Percentiles rank a stretch among this genome's conserved stretches.
Evolutionary conservation across 441 rosid species (phyloP).

Genomic region (Oxalis stricta): DNA sequence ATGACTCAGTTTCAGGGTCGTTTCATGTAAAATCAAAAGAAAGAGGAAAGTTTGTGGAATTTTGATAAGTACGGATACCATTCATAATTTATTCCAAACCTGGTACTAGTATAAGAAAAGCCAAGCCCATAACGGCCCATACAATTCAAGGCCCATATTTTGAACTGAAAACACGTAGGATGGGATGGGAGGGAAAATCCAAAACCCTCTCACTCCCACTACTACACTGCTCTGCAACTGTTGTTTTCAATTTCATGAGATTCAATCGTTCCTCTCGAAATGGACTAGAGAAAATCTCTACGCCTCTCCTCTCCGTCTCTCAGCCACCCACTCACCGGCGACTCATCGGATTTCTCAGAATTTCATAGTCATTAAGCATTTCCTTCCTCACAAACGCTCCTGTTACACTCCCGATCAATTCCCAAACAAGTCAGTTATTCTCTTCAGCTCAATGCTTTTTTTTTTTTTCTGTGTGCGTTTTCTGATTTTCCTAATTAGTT

Average conservation of each 20-base stretch:
- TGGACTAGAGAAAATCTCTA: constrained; percentile 24
- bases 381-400: constrained; percentile 42
- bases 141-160: background rate
- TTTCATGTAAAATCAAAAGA: no score
- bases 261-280: background rate
- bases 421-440: constrained; percentile 11
- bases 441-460: background rate
- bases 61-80: no score
- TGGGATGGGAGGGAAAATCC: constrained; percentile 1
- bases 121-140: no score
- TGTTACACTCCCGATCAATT: constrained; percentile 11
- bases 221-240: no score
- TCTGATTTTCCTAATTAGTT: background rate
- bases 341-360: constrained; percentile 34
- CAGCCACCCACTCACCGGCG: constrained; percentile 8
- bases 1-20: no score
- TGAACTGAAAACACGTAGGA: background rate
- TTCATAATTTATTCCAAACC: no score
- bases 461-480: background rate
- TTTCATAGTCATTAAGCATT: constrained; percentile 45
- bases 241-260: background rate
- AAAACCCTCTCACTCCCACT: background rate
- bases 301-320: constrained; percentile 12
- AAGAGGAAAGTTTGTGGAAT: no score
- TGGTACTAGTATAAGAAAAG: no score